phyloP scores from a whole-genome alignment of 805 yeast species.

The Helenozyma rhizophorensis region DNA sequence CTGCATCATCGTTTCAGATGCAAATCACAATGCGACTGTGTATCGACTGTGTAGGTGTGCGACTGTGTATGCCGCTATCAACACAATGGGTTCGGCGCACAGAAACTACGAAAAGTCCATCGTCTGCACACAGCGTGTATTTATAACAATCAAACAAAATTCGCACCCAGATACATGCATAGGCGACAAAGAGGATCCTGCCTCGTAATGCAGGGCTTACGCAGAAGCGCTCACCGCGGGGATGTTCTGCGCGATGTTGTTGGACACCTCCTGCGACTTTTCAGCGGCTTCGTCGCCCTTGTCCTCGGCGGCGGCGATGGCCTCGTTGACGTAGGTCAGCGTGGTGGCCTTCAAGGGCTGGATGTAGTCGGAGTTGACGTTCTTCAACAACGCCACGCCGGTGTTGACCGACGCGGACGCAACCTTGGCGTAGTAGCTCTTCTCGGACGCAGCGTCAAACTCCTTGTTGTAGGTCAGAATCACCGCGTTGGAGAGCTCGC shows the following conservation, averaged over 20 bases:
- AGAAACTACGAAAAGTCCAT: not conserved
- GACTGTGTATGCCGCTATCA: too few species aligned
- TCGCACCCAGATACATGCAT: not conserved
- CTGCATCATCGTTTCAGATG: too few species aligned
- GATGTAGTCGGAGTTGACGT: slow-evolving; percentile 32
- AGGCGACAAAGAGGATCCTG: not conserved
- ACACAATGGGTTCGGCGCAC: too few species aligned
- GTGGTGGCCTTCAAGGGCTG: slow-evolving; percentile 38
- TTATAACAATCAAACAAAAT: not conserved
- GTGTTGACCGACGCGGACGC: slow-evolving; percentile 33
- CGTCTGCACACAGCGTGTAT: not conserved
- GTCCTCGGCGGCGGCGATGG: slow-evolving; percentile 28
- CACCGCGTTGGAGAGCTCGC: slow-evolving; percentile 26
- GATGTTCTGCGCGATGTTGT: slow-evolving; percentile 9
- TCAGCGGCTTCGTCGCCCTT: not conserved
- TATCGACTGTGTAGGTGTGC: too few species aligned
- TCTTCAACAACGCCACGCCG: slow-evolving; percentile 27
- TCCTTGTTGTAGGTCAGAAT: slow-evolving; percentile 33
- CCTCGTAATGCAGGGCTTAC: slow-evolving; percentile 1
- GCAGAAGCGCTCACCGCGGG: slow-evolving; percentile 18
- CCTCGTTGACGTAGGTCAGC: slow-evolving; percentile 33
- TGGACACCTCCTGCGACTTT: slow-evolving; percentile 24
- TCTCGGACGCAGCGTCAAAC: slow-evolving; percentile 22
- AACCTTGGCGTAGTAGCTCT: slow-evolving; percentile 27
- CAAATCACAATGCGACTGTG: too few species aligned